Evolutionary conservation across 2,329 filamentous ascomycete species (phyloP).

Genomic region (Ustilaginoidea virens): DNA sequence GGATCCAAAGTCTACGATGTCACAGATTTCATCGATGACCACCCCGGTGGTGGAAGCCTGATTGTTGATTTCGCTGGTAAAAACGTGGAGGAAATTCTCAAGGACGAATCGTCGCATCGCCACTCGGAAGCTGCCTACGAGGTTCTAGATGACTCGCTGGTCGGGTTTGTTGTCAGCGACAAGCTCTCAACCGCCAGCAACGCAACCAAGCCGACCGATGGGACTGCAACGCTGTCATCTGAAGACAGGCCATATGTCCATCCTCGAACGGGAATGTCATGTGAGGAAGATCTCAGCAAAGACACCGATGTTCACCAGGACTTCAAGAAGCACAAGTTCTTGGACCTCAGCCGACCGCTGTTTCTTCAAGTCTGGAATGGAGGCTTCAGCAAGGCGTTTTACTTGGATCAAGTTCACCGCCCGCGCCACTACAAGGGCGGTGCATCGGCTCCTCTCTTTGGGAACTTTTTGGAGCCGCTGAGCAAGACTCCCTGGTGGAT

Average conservation of each 20-base stretch:
- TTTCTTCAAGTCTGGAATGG: constrained; percentile 79
- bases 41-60: constrained; percentile 79
- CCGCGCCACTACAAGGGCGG: constrained; percentile 93
- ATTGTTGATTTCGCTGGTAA: constrained; percentile 82
- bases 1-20: constrained; percentile 89
- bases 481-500: constrained; percentile 92
- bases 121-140: constrained; percentile 95
- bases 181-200: constrained; percentile 23
- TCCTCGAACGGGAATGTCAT: constrained; percentile 73
- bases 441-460: constrained; percentile 82
- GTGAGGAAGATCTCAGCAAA: constrained; percentile 68
- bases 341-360: constrained; percentile 74
- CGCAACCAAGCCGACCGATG: constrained; percentile 13
- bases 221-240: constrained; percentile 9
- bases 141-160: constrained; percentile 70
- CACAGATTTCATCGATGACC: constrained; percentile 76
- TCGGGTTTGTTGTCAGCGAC: constrained; percentile 62
- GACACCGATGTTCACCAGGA: constrained; percentile 67
- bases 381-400: constrained; percentile 89
- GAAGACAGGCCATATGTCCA: constrained; percentile 23
- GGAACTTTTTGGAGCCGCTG: constrained; percentile 96
- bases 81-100: constrained; percentile 69
- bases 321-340: constrained; percentile 83
- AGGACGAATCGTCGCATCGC: constrained; percentile 65
- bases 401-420: constrained; percentile 88